Evolutionary conservation across 2,329 filamentous ascomycete genomes (phyloP).

Genomic region (Aureobasidium sp.): DNA sequence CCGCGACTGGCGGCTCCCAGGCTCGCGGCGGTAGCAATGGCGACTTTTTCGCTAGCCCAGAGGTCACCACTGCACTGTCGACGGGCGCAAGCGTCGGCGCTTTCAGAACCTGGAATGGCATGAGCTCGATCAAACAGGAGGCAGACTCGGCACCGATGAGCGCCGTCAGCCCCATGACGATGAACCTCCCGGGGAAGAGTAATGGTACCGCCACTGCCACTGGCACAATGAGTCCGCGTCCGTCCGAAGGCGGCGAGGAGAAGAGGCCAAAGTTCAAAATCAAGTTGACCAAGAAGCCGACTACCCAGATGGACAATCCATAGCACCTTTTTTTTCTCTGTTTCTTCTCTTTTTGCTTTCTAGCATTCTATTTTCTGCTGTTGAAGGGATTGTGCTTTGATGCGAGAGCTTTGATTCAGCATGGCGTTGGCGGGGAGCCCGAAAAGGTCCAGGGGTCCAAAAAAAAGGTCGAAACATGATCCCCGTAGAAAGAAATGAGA

Average conservation of each 20-base stretch:
- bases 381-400: neutral
- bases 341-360: neutral
- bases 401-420: constrained; percentile 6
- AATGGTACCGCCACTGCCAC: constrained; percentile 4
- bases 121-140: neutral
- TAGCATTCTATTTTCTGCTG: neutral
- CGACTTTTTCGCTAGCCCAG: constrained; percentile 11
- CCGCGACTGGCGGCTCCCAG: neutral
- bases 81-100: neutral
- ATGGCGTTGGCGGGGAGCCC: constrained; percentile 7
- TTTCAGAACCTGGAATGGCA: constrained; percentile 2
- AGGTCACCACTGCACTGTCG: neutral
- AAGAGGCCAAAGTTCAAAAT: constrained; percentile 18
- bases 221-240: constrained; percentile 1
- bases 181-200: neutral
- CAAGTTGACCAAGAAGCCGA: constrained; percentile 14
- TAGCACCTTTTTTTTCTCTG: neutral
- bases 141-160: neutral
- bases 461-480: neutral
- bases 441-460: neutral
- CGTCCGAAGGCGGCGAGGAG: constrained; percentile 3
- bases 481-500: neutral
- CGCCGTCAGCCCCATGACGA: constrained; percentile 13
- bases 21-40: neutral
- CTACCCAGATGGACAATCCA: neutral